Evolutionary conservation across 164 flowering plant species (phyloP).

Genomic region (Santalum album): DNA sequence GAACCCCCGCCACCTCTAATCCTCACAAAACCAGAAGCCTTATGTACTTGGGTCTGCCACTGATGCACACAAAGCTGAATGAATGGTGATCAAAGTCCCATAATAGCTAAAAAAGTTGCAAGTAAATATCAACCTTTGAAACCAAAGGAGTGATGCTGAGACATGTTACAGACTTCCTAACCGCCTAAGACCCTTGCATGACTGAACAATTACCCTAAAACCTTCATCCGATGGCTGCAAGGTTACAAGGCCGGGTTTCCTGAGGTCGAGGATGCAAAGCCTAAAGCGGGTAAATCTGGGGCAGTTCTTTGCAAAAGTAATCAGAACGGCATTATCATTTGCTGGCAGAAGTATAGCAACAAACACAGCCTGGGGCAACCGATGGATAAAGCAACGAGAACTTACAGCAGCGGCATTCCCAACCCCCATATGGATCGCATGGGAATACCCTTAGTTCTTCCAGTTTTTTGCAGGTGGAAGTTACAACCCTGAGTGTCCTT

Average conservation of each 20-base stretch:
- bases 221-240: slow-evolving; percentile 78
- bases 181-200: slow-evolving; percentile 66
- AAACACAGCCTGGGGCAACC: slow-evolving; percentile 82
- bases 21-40: too few relatives aligned
- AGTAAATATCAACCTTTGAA: too few relatives aligned
- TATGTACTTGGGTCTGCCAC: too few relatives aligned
- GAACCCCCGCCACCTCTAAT: too few relatives aligned
- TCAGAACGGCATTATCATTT: slow-evolving; percentile 88
- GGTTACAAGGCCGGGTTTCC: slow-evolving; percentile 59
- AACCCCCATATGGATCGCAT: slow-evolving; percentile 42
- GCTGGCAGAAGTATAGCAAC: slow-evolving; percentile 70
- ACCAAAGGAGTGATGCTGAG: too few relatives aligned
- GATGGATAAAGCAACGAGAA: slow-evolving; percentile 59
- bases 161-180: too few relatives aligned
- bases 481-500: slow-evolving; percentile 67
- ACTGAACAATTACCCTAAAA: slow-evolving; percentile 78
- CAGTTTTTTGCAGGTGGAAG: slow-evolving; percentile 67
- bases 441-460: slow-evolving; percentile 84
- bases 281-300: slow-evolving; percentile 70
- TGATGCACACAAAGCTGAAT: too few relatives aligned
- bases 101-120: too few relatives aligned
- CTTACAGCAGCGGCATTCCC: slow-evolving; percentile 51
- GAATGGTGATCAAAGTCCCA: too few relatives aligned
- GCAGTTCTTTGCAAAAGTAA: slow-evolving; percentile 67
- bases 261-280: slow-evolving; percentile 60